Evolutionary conservation across 1,284 basidiomycete species (phyloP), one percentile per base, ranked within the genome.

Genomic region (Leccinum fallax): DNA sequence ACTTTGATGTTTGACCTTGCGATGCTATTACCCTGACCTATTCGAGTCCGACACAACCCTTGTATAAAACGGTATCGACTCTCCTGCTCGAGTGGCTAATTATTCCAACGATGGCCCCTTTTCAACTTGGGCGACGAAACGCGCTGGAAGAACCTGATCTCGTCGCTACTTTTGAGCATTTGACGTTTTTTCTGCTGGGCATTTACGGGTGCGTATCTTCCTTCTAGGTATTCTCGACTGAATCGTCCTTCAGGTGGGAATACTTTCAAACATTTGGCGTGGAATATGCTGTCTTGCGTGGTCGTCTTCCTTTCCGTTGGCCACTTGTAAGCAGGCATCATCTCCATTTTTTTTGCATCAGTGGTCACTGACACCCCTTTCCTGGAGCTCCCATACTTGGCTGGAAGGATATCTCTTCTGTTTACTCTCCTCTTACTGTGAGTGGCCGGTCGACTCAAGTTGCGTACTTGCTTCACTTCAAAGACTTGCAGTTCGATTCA

Each of bases 271-370:
- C 66, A 2, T 59, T 66, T 7, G 53, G 24, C 5, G 53, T 73
- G 9, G 69, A 73, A 56, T 70, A 59, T 28, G 65, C 67, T 7
- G 48, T 71, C 19, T 55, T 71, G 52, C 59, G 63, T 28, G 30
- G 63, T 10, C 57, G 63, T 26, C n/a, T 71, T 26, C 26, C 64
- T 6, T 65, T 72, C 16, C 67, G 63, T n/a, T 73, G 66, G 71
- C 30, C 61, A 53, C 63, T 71, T 32, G 68, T 69, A 38, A 66
- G 68, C 4, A 9, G 5, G 6, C 13, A 21, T 48, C 30, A 30
- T 48, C 30, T 28, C 43, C 16, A 21, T 21, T 48, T 26, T 30
- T 24, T 11, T 40, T 10, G 16, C 6, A 2, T 24, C 53, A 21
- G 32, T 28, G 46, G 24, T 60, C 34, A 57, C 11, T 48, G 19